Evolutionary conservation across 208 protist genomes (phyloP), one percentile per base, ranked within the genome.

Genomic region (Trypanosoma brucei): DNA sequence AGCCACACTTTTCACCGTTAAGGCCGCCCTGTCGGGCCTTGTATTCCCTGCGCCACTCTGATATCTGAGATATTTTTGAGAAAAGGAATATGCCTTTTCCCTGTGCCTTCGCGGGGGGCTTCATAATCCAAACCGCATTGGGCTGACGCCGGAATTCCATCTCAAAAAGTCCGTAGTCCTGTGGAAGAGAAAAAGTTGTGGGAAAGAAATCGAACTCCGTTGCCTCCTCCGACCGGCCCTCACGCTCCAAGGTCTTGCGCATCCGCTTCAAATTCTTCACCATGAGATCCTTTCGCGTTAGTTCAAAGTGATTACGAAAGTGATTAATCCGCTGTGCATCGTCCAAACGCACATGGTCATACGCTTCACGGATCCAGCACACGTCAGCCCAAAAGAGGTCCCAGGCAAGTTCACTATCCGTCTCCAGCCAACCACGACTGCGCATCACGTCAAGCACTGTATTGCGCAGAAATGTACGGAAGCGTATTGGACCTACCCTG

Each of bases 11-110:
- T n/a, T 83, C 72, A 3, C 70, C 61, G 14, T 35, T 31, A 13
- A 31, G 13, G 3, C 54, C 57, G 9, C 53, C 72, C 55, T 78
- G 70, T 1, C 81, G 75, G 57, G 86, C 78, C 59, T 90, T 88
- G 55, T 86, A 89, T 68, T 96, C 84, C 48, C 83, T 84, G 13
- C 88, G 89, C 95, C 96, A 98, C 33, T 98, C 89, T 7, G 86
- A 65, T 34, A 98, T 92, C 65, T 98, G 92, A 8, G 83, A 94
- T 9, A 98, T 84, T 62, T 98, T 98, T 3, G 96, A 92, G 60
- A 98, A 97, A 35, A 98, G 81, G 73, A 98, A 98, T 56, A 98
- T 98, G 55, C 97, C 97, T 63, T 97, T 97, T 3, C 97, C 97
- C 71, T 98, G 94, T 40, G 94, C 88, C 78, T 92, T 97, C 4